A percentile compares a stretch with the other conserved stretches of the same genome.
phyloP scores from a whole-genome alignment of 1,284 basidiomycete species.

The Ustilago bromivora region DNA sequence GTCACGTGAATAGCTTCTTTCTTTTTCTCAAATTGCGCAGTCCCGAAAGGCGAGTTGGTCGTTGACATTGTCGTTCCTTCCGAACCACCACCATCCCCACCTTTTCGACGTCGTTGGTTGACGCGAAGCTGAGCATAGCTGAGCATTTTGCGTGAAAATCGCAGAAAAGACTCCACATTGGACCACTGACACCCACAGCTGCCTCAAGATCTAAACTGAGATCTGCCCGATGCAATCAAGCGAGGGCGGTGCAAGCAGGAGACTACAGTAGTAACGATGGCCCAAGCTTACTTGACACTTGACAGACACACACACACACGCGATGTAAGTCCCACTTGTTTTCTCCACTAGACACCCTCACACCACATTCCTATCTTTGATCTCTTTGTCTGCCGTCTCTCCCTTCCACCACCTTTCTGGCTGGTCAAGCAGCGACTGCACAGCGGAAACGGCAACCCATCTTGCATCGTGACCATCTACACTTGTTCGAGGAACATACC shows the following conservation, averaged over 20 bases:
- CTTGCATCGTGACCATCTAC: background rate
- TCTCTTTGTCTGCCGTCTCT: background rate
- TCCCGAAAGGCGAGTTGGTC: no score
- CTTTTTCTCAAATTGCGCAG: no score
- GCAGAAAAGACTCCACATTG: slow-evolving; percentile 2
- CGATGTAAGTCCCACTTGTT: background rate
- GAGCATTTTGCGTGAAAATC: slow-evolving; percentile 6
- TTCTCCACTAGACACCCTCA: background rate
- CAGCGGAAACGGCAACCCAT: background rate
- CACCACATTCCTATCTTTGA: background rate
- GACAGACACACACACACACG: slow-evolving; percentile 7
- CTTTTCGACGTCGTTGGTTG: no score
- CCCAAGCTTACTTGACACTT: slow-evolving; percentile 9
- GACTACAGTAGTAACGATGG: background rate
- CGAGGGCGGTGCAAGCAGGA: slow-evolving; percentile 2
- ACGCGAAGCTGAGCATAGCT: background rate
- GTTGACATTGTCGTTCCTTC: no score
- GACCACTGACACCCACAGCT: background rate
- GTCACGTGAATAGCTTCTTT: no score
- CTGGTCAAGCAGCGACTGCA: background rate
- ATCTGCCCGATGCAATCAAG: slow-evolving; percentile 7
- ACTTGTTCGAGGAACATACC: background rate
- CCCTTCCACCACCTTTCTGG: background rate
- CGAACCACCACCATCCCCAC: no score
- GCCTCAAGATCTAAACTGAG: background rate